Conservation (phyloP, 345 rosid species). For the Gossypium thurberi region DNA sequence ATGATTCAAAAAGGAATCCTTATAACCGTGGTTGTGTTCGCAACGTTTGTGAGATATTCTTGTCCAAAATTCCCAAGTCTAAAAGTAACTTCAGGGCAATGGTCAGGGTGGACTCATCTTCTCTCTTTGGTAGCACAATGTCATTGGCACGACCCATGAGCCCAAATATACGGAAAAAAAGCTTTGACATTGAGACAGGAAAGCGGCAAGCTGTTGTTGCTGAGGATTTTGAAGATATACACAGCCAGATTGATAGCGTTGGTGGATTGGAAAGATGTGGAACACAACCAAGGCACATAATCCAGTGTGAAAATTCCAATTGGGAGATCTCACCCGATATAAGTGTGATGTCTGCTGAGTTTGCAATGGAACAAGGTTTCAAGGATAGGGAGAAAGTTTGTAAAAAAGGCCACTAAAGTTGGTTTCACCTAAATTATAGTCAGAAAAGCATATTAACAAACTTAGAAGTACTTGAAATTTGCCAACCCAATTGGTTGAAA, state of each 20-base stretch:
- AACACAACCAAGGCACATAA: constrained; percentile 35
- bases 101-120: constrained; percentile 36
- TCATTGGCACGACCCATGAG: constrained; percentile 26
- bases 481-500: constrained; percentile 4
- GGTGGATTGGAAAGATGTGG: constrained; percentile 49
- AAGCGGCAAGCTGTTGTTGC: constrained; percentile 50
- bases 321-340: constrained; percentile 47
- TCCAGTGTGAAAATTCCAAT: constrained; percentile 25
- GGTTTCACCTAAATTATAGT: not conserved
- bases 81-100: constrained; percentile 48
- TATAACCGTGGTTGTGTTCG: constrained; percentile 39
- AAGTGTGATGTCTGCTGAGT: constrained; percentile 34
- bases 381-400: constrained; percentile 24
- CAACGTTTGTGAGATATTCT: constrained; percentile 41
- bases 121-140: constrained; percentile 24
- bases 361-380: constrained; percentile 34
- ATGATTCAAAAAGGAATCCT: constrained; percentile 66
- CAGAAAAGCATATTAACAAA: not conserved
- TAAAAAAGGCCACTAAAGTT: constrained; percentile 18
- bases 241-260: constrained; percentile 42
- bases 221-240: constrained; percentile 59
- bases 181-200: constrained; percentile 40
- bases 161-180: constrained; percentile 36
- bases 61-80: constrained; percentile 49
- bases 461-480: not conserved